Base-by-base conservation (phyloP, 768 basidiomycete genomes). In the Leccinum fibrillosum region DNA sequence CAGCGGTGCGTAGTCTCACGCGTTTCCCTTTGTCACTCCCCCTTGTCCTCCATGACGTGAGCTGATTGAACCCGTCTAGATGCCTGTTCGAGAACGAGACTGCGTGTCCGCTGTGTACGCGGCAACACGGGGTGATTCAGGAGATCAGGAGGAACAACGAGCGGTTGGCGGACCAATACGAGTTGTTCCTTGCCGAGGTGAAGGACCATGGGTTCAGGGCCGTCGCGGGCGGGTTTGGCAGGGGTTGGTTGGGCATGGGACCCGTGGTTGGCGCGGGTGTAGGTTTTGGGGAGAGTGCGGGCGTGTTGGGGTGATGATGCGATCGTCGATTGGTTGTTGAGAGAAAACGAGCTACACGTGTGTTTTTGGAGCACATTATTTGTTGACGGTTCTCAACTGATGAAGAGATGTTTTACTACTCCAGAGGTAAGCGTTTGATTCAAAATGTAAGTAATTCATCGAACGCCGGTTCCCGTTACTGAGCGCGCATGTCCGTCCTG, bases 111-210 rank as follows among this genome's bases (percentile, higher is more conserved):
- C 81, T 84, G 28, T 98, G 96, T 66, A 92, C 88, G 1, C 82
- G 88, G 9, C 86, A 92, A 60, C 92, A 98, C 63, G 86, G 89
- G 32, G 83, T 97, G 39, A 89, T 98, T 48, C 86, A 91, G 30
- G 95, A 98, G 70, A 91, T 99, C 53, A 78, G 91, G 60, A 79
- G 84, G 60, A 92, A 91, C 67, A 98, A 98, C 62, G 91, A 90
- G 62, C 79, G 84, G 58, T 75, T 95, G 56, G 90, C 88, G 11
- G 86, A 90, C 66, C 88, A 92, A 61, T 90, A 92, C 63, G 89
- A 91, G 19, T 66, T 90, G 13, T 92, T 92, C 76, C 71, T 91
- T 32, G 80, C 84, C 3, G 89, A 92, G 62, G 90, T 92, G 35
- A 82, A 83, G 66, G 84, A 83, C 53, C 72, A 75, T 52, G 90